Percentiles rank a stretch among this genome's conserved stretches.
Evolutionary conservation across 257 asterid genomes (phyloP).

Genomic region (Orobanche coerulescens): DNA sequence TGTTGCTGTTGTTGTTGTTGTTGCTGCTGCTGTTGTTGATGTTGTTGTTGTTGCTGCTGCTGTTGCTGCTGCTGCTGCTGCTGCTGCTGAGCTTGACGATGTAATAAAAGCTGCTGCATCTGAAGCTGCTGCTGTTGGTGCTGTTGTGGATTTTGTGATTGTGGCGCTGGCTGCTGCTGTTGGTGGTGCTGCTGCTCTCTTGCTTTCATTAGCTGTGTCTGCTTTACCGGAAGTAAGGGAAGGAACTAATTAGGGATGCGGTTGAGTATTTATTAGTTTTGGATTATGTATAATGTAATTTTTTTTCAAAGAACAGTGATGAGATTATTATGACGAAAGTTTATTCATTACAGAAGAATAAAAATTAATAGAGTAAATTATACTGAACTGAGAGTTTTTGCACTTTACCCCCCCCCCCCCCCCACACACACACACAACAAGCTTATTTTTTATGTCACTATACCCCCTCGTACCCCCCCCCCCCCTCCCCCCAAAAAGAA

Average conservation of each 20-base stretch:
- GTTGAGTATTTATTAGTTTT: no score
- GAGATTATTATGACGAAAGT: no score
- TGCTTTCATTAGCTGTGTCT: conserved; percentile 89
- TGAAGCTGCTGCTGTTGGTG: conserved; percentile 75
- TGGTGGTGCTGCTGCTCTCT: conserved; percentile 92
- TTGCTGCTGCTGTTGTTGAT: conserved; percentile 43
- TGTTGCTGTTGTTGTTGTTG: conserved; percentile 61
- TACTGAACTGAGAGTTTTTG: no score
- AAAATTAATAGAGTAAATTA: no score
- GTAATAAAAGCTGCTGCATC: conserved; percentile 69
- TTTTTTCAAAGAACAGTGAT: no score
- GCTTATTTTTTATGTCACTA: no score
- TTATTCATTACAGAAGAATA: no score
- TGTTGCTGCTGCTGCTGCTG: conserved; percentile 60
- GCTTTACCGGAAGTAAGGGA: conserved; percentile 21
- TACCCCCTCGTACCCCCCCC: no score
- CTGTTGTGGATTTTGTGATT: conserved; percentile 46
- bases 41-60: conserved; percentile 27
- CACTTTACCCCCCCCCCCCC: no score
- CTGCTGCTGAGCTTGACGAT: conserved; percentile 75
- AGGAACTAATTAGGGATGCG: not conserved
- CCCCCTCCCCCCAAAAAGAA: no score
- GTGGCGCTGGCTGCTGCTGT: conserved; percentile 54
- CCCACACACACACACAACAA: no score
- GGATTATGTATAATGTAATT: no score